Conservation (phyloP, 2,329 filamentous ascomycete genomes). For the Pyrenochaeta sp. region DNA sequence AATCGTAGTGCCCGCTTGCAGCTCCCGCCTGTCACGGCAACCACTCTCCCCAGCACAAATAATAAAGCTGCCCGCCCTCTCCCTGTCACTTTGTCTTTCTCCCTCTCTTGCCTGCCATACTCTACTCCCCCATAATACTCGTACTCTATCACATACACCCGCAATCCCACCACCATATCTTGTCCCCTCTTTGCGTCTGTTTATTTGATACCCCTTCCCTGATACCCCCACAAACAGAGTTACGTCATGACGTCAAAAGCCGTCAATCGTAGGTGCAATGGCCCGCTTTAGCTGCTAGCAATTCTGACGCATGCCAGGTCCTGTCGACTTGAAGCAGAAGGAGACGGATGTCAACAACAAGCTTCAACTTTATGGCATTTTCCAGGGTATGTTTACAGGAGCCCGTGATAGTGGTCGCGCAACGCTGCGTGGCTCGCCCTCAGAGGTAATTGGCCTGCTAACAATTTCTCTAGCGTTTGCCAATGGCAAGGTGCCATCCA, state of each 20-base stretch:
- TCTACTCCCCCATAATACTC: constrained; percentile 27
- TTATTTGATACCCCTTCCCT: constrained; percentile 41
- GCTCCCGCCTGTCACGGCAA: constrained; percentile 16
- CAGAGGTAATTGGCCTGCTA: too few relatives aligned
- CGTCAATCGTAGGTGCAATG: constrained; percentile 33
- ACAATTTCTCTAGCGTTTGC: constrained; percentile 70
- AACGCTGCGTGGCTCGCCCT: too few relatives aligned
- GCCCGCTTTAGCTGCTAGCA: constrained; percentile 5
- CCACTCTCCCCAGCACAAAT: constrained; percentile 22
- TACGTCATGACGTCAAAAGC: constrained; percentile 36
- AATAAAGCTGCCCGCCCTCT: constrained; percentile 27
- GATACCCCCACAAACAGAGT: constrained; percentile 31
- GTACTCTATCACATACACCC: neutral
- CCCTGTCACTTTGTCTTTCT: constrained; percentile 14
- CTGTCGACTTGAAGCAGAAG: constrained; percentile 77
- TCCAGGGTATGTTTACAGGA: constrained; percentile 68
- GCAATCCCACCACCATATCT: too few relatives aligned
- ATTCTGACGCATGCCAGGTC: constrained; percentile 62
- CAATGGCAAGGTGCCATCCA: constrained; percentile 90
- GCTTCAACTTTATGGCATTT: constrained; percentile 93
- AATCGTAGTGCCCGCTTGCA: constrained; percentile 2
- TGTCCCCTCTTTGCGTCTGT: constrained; percentile 20
- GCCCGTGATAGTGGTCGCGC: too few relatives aligned
- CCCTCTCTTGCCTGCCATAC: too few relatives aligned
- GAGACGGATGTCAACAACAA: constrained; percentile 90